Percentiles rank a stretch among this genome's conserved stretches.
Evolutionary conservation across 257 asterid species (phyloP).

Genomic region (Ballota nigra): DNA sequence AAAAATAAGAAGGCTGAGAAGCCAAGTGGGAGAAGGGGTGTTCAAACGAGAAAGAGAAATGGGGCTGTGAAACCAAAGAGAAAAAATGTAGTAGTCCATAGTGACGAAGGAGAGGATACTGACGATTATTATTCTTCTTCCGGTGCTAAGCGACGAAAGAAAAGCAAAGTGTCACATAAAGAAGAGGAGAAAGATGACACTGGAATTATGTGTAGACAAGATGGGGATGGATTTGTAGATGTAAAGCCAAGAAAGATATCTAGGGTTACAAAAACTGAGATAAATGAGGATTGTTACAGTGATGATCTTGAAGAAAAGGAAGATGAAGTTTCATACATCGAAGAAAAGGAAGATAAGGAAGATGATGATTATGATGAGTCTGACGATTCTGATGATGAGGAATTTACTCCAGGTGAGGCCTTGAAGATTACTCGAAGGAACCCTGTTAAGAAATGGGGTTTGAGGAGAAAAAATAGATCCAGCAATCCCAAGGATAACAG

Average conservation of each 20-base stretch:
- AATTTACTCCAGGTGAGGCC: conserved; percentile 47
- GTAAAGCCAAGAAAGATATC: conserved; percentile 33
- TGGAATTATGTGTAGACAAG: conserved; percentile 20
- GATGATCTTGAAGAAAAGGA: conserved; percentile 27
- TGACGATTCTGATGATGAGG: conserved; percentile 50
- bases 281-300: conserved; percentile 13
- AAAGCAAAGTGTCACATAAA: conserved; percentile 22
- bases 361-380: conserved; percentile 33
- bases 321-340: conserved; percentile 27
- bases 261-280: conserved; percentile 19
- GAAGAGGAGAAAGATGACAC: conserved; percentile 36
- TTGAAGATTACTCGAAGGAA: conserved; percentile 36
- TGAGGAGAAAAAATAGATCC: conserved; percentile 35
- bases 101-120: conserved; percentile 37
- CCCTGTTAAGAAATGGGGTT: conserved; percentile 24
- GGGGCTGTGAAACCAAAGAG: conserved; percentile 33
- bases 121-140: conserved; percentile 27
- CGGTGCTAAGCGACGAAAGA: conserved; percentile 24
- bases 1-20: conserved; percentile 41
- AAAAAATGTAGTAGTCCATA: conserved; percentile 24
- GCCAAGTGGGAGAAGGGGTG: conserved; percentile 31
- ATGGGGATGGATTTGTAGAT: conserved; percentile 35
- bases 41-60: conserved; percentile 40
- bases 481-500: conserved; percentile 28
- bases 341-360: conserved; percentile 24